Evolutionary conservation across 208 protist genomes (phyloP), one percentile per base, ranked within the genome.

Genomic region (Leishmania lainsoni): DNA sequence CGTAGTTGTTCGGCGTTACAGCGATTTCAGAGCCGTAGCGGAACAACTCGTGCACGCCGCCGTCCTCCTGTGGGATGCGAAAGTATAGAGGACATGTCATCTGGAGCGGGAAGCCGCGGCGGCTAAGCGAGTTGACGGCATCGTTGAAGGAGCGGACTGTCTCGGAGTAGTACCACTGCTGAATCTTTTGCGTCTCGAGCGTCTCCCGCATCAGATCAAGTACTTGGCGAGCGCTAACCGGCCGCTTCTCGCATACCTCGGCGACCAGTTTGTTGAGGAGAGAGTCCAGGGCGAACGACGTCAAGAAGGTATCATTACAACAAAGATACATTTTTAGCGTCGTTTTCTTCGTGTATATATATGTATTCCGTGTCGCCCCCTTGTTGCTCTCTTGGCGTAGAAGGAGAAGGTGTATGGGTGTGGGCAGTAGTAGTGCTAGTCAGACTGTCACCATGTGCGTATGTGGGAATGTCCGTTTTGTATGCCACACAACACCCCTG

Each of bases 1-100:
- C 77, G 51, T 88, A 92, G 80, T 93, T 95, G 78, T 84, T 83
- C 56, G 86, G 82, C 32, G 84, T 93, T 20, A 95, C 89, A 16
- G 70, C 74, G 1, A 95, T 78, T 35, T 83, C 79, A n/a, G 79
- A 72, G 52, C 90, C 88, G 54, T 85, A 71, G 42, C 90, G 92
- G 71, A 94, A 94, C 49, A 95, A 80, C 72, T 94, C 90, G 63
- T 89, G 70, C 49, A 90, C 66, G 0, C 76, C 72, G 10, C 92
- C 92, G 65, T 93, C 81, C 6, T 79, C 63, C n/a, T 90, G 68
- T 39, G 92, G 92, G 3, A 90, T 81, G 48, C 77, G 81, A 80
- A 95, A 95, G 82, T 84, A 89, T 65, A 92, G 52, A 2, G 81
- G 81, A 51, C 77, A 85, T 49, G 81, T 73, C 77, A 85, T 85